These are phyloP conservation scores for Coemansia biformis DNA, from an alignment of 192 early-diverging fungal genomes.

Conservation along the genomic window DNA sequence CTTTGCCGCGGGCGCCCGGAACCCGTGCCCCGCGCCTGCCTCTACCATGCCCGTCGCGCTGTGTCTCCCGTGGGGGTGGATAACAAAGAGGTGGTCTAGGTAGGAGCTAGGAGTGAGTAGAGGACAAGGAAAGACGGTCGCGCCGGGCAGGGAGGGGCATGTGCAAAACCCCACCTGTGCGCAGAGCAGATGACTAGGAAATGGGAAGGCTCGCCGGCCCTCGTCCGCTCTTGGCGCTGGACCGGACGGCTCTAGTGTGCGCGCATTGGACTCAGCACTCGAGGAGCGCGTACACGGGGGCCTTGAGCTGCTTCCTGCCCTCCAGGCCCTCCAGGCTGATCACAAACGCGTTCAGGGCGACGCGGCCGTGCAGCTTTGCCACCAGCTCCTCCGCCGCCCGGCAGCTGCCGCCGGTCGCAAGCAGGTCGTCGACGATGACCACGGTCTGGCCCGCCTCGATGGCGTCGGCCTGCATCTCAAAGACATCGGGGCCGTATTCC, in stretches of 20 bases:
- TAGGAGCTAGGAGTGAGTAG: too few relatives aligned
- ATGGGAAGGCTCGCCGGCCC: too few relatives aligned
- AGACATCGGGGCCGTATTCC: constrained; percentile 94
- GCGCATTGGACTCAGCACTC: too few relatives aligned
- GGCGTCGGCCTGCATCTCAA: constrained; percentile 84
- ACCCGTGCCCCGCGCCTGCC: constrained; percentile 23
- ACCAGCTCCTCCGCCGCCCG: constrained; percentile 82
- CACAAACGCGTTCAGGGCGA: constrained; percentile 85
- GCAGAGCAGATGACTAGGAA: too few relatives aligned
- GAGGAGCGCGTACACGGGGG: constrained; percentile 84
- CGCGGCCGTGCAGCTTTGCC: constrained; percentile 60
- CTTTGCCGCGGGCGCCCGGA: constrained; percentile 14
- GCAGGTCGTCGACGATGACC: constrained; percentile 92
- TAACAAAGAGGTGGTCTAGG: not conserved
- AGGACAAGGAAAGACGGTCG: too few relatives aligned
- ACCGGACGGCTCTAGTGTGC: too few relatives aligned
- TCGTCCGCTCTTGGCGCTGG: too few relatives aligned
- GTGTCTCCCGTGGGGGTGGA: not conserved
- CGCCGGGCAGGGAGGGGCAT: too few relatives aligned
- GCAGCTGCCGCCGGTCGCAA: constrained; percentile 88
- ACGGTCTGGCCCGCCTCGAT: constrained; percentile 79
- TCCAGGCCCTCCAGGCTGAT: constrained; percentile 84
- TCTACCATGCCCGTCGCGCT: constrained; percentile 8
- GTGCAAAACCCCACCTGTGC: too few relatives aligned
- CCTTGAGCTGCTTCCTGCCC: constrained; percentile 70